Percentiles rank a stretch among this genome's conserved stretches.
phyloP scores from a whole-genome alignment of 768 basidiomycete genomes.

The Suillus plorans region DNA sequence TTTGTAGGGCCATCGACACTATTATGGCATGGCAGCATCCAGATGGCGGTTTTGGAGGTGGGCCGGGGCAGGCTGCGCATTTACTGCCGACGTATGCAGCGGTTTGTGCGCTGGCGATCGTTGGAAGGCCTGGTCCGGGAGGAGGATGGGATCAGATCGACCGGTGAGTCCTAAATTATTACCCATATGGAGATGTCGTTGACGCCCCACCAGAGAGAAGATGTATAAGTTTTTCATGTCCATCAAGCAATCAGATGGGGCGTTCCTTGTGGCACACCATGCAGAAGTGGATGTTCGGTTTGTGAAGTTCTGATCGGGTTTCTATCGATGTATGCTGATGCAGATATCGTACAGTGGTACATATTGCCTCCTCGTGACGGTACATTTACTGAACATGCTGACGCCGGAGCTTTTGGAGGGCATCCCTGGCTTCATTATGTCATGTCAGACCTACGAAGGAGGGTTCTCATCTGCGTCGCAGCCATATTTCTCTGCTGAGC shows the following conservation, averaged over 20 bases:
- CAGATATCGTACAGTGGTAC: constrained; percentile 59
- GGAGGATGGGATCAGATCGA: constrained; percentile 90
- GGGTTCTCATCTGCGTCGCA: constrained; percentile 85
- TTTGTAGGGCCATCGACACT: constrained; percentile 71
- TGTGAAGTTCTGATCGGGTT: constrained; percentile 16
- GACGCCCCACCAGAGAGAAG: constrained; percentile 47
- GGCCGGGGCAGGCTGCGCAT: constrained; percentile 86
- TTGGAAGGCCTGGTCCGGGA: constrained; percentile 65
- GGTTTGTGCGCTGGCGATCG: constrained; percentile 80
- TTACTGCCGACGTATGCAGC: constrained; percentile 89
- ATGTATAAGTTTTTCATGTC: constrained; percentile 91
- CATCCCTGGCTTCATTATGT: constrained; percentile 76
- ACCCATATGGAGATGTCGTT: not conserved
- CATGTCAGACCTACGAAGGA: constrained; percentile 97
- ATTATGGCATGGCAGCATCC: constrained; percentile 82
- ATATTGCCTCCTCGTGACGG: constrained; percentile 87
- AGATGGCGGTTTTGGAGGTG: constrained; percentile 89
- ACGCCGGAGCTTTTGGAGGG: constrained; percentile 84
- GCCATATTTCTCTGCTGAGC: constrained; percentile 50
- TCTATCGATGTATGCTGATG: not conserved
- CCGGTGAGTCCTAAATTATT: constrained; percentile 44
- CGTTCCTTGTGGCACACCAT: constrained; percentile 83
- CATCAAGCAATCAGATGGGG: constrained; percentile 89
- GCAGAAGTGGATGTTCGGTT: constrained; percentile 95
- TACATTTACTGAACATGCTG: constrained; percentile 79